These are phyloP conservation scores for Colletotrichum sojae DNA, from an alignment of 2,329 filamentous ascomycete species.

Conservation along the genomic window DNA sequence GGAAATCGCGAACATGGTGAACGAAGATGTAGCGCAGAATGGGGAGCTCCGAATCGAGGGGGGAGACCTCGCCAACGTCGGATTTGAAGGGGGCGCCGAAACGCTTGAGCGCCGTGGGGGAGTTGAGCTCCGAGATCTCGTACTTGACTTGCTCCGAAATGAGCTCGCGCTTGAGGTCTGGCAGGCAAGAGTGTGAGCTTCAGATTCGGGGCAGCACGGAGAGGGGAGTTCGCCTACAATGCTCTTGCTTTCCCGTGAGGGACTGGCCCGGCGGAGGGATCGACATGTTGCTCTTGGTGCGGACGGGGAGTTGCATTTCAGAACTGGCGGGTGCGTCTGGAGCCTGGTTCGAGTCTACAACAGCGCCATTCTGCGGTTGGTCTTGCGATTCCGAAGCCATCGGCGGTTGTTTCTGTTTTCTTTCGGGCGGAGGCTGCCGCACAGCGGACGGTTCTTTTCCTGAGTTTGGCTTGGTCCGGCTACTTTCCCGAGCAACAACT, in stretches of 20 bases:
- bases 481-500: too few species aligned
- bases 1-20: conserved; percentile 97
- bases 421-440: conserved; percentile 2
- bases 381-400: conserved; percentile 41
- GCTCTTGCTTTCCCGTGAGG: conserved; percentile 96
- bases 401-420: conserved; percentile 5
- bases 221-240: conserved; percentile 75
- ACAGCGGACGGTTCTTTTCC: conserved; percentile 2
- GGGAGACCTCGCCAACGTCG: conserved; percentile 91
- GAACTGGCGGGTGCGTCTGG: conserved; percentile 21
- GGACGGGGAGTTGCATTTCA: conserved; percentile 43
- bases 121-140: conserved; percentile 94
- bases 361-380: conserved; percentile 41
- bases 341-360: conserved; percentile 29
- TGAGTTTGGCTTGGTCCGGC: too few species aligned
- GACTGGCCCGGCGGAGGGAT: conserved; percentile 60
- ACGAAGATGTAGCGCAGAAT: conserved; percentile 98
- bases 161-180: conserved; percentile 96
- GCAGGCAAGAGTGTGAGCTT: conserved; percentile 10
- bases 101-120: conserved; percentile 91
- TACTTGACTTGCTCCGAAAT: conserved; percentile 89
- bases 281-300: conserved; percentile 46
- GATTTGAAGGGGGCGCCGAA: conserved; percentile 97
- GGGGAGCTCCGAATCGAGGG: conserved; percentile 93
- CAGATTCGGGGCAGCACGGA: neutral